Base-by-base conservation (phyloP, 2,329 filamentous ascomycete species). In the Exophiala spinifera region DNA sequence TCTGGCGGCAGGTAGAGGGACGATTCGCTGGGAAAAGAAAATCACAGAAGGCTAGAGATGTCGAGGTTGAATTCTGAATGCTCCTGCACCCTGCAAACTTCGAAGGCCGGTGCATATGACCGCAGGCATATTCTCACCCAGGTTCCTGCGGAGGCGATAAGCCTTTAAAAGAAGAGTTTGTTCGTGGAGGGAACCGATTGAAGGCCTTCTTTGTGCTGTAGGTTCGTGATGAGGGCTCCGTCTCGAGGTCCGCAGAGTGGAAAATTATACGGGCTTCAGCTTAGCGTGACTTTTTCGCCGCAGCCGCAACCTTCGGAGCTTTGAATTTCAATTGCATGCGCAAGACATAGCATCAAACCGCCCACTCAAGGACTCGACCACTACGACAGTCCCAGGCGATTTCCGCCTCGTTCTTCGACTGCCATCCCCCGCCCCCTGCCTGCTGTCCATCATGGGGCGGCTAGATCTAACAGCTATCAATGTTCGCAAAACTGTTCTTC, bases 391-490 rank as follows among this genome's bases (percentile, higher is more conserved):
- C n/a, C n/a, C n/a, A n/a, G n/a, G n/a, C n/a, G n/a, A n/a, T 31
- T 31, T 31, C 28, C 28, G 28, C 8, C 28, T 31, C 11, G 3
- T 11, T 10, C 28, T 10, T 31, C 28, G 6, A 3, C 28, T 10
- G 11, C 10, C 28, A 10, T 3, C 28, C 11, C 11, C 28, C 28
- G 11, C 28, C 28, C 8, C n/a, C 17, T 11, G 43, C 17, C 25
- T 47, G 42, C 25, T 47, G 42, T 53, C 61, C 59, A 61, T 56
- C 49, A 76, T 76, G 74, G 74, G 74, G 60, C 75, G 72, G 65
- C 69, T 72, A 65, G 76, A 76, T 56, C 66, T 76, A 61, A 70
- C 73, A 61, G 73, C 74, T 46, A 70, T 76, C 43, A 71, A 72
- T 49, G 74, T 76, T 53, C 70, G 74, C 61, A 69, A 71, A 61